Conservation (phyloP, 2,329 filamentous ascomycete genomes). For the Chrysosporium keratinophilum region DNA sequence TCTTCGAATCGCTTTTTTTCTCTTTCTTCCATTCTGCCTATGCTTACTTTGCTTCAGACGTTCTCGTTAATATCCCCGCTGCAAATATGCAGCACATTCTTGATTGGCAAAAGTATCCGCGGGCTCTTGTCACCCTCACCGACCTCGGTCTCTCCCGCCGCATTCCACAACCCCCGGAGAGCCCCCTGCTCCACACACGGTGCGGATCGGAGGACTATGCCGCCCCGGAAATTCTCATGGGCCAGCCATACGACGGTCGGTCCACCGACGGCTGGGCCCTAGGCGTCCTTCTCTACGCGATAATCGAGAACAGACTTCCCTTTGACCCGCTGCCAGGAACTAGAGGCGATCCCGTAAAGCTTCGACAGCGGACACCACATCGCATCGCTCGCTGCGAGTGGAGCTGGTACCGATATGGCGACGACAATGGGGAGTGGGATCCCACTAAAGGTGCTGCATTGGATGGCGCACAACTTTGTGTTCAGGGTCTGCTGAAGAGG, state of each 20-base stretch:
- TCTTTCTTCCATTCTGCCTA: constrained; percentile 3
- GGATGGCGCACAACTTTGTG: constrained; percentile 65
- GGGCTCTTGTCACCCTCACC: constrained; percentile 77
- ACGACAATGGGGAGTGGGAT: constrained; percentile 81
- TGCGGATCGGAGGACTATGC: constrained; percentile 97
- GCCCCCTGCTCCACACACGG: constrained; percentile 80
- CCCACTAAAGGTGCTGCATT: constrained; percentile 53
- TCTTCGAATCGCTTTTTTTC: constrained; percentile 11
- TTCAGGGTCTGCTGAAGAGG: constrained; percentile 74
- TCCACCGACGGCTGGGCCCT: constrained; percentile 91
- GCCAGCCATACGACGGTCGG: constrained; percentile 85
- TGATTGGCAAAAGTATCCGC: constrained; percentile 65
- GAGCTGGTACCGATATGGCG: constrained; percentile 81
- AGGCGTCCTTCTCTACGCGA: constrained; percentile 82
- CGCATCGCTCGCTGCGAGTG: constrained; percentile 94
- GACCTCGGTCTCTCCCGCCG: constrained; percentile 83
- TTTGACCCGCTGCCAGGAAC: constrained; percentile 83
- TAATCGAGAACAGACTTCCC: constrained; percentile 83
- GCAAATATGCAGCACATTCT: constrained; percentile 54
- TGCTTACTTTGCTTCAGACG: constrained; percentile 48
- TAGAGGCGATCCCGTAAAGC: constrained; percentile 58
- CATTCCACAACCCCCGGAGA: constrained; percentile 60
- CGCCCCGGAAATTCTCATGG: constrained; percentile 90
- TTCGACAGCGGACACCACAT: constrained; percentile 74
- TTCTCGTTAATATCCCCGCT: constrained; percentile 74